These are phyloP conservation scores for Clathrospora elynae DNA, from an alignment of 2,329 filamentous ascomycete genomes.

Conservation along the genomic window DNA sequence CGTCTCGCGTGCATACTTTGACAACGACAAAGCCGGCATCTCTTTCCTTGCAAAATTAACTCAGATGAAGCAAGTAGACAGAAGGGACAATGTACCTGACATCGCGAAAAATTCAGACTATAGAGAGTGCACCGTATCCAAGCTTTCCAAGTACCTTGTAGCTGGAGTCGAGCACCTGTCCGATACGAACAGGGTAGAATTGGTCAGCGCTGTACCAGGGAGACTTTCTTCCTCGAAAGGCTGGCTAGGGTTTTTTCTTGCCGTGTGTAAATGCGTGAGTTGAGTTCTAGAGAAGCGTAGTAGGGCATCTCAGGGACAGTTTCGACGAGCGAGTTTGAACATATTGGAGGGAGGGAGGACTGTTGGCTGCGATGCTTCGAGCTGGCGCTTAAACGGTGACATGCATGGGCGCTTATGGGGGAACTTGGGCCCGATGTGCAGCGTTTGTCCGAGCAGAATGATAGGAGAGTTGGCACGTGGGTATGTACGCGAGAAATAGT, in stretches of 20 bases:
- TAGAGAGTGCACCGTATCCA: slow-evolving; percentile 33
- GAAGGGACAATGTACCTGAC: slow-evolving; percentile 27
- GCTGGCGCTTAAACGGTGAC: too few species aligned
- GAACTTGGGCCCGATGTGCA: too few species aligned
- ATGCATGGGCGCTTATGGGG: too few species aligned
- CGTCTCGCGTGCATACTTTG: slow-evolving; percentile 29
- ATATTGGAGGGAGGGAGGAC: slow-evolving; percentile 28
- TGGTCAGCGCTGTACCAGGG: slow-evolving; percentile 27
- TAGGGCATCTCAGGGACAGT: slow-evolving; percentile 29
- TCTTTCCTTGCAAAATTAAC: slow-evolving; percentile 20
- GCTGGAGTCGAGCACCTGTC: slow-evolving; percentile 28
- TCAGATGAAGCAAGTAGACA: too few species aligned
- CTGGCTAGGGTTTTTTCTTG: slow-evolving; percentile 25
- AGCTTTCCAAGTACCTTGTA: slow-evolving; percentile 37
- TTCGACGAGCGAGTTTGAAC: slow-evolving; percentile 27
- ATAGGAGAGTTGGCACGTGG: too few species aligned
- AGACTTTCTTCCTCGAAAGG: slow-evolving; percentile 28
- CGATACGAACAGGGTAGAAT: slow-evolving; percentile 32
- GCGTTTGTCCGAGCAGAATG: too few species aligned
- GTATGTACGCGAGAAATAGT: too few species aligned
- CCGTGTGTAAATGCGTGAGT: slow-evolving; percentile 29
- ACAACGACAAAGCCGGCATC: slow-evolving; percentile 26
- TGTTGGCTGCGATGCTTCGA: too few species aligned
- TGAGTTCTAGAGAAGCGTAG: slow-evolving; percentile 20
- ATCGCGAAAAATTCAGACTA: slow-evolving; percentile 37